phyloP scores from a whole-genome alignment of 2,329 filamentous ascomycete genomes.

The Lachnellula hyalina region DNA sequence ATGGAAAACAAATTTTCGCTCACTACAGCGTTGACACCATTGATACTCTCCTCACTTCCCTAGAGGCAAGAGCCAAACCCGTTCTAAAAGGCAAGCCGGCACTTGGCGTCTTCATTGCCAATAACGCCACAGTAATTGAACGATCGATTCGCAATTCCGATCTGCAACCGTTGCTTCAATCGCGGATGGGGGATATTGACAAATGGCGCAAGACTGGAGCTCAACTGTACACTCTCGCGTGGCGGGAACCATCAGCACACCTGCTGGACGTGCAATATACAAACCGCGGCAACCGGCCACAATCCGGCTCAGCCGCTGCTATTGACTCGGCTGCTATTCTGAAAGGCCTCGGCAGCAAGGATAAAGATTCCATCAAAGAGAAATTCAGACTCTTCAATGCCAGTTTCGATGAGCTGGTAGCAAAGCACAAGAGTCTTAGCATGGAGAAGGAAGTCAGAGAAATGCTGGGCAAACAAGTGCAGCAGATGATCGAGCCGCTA shows the following conservation, averaged over 20 bases:
- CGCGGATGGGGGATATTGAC: conserved; percentile 64
- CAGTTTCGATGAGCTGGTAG: conserved; percentile 82
- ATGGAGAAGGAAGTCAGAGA: conserved; percentile 90
- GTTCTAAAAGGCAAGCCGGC: conserved; percentile 73
- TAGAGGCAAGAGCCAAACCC: conserved; percentile 68
- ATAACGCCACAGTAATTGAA: conserved; percentile 78
- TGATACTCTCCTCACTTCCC: conserved; percentile 67
- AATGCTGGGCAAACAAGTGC: conserved; percentile 76
- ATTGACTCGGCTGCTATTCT: conserved; percentile 78
- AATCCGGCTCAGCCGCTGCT: conserved; percentile 57
- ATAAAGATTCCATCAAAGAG: conserved; percentile 93
- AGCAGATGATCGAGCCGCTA: conserved; percentile 86
- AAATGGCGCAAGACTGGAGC: conserved; percentile 84
- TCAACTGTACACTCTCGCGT: conserved; percentile 75
- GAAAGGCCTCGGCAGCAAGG: conserved; percentile 78
- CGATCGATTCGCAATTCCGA: conserved; percentile 80
- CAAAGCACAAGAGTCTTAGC: conserved; percentile 72
- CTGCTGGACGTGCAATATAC: conserved; percentile 92
- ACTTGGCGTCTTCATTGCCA: conserved; percentile 85
- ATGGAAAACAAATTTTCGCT: conserved; percentile 81
- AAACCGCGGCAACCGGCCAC: conserved; percentile 63
- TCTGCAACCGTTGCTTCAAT: conserved; percentile 64
- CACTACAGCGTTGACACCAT: conserved; percentile 89
- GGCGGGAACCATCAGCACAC: conserved; percentile 79
- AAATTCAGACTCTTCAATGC: conserved; percentile 92